These are phyloP conservation scores for Exophiala aquamarina DNA, from an alignment of 2,329 filamentous ascomycete genomes.

Conservation along the genomic window DNA sequence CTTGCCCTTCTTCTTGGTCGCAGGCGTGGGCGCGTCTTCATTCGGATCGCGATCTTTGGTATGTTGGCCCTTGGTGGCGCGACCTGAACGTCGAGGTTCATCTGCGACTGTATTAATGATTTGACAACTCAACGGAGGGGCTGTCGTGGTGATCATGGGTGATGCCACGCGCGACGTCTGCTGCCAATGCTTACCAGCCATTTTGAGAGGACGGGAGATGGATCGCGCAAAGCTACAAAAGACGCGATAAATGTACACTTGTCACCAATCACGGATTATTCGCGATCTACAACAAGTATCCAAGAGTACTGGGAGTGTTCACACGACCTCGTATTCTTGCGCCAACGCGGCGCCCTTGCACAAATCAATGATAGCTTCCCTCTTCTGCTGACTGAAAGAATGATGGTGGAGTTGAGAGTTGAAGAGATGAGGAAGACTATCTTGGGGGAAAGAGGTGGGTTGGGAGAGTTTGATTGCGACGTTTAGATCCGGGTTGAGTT, in stretches of 20 bases:
- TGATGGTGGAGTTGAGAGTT: neutral
- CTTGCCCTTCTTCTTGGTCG: slow-evolving; percentile 48
- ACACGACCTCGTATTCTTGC: slow-evolving; percentile 15
- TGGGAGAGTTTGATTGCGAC: neutral
- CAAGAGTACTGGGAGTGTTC: slow-evolving; percentile 7
- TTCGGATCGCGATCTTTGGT: slow-evolving; percentile 77
- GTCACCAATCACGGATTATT: slow-evolving; percentile 24
- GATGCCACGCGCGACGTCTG: neutral
- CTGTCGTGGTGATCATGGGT: neutral
- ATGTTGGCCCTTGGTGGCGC: slow-evolving; percentile 95
- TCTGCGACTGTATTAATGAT: slow-evolving; percentile 44
- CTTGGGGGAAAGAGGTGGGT: neutral
- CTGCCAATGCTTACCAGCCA: slow-evolving; percentile 60
- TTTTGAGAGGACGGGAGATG: slow-evolving; percentile 39
- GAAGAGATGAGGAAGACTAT: neutral
- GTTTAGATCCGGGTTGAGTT: neutral
- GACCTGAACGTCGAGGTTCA: slow-evolving; percentile 89
- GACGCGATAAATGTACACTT: slow-evolving; percentile 13
- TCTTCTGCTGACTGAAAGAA: neutral
- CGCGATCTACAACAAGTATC: slow-evolving; percentile 26
- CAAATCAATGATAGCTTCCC: too few relatives aligned
- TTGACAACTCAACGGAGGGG: neutral
- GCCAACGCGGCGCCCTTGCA: slow-evolving; percentile 4
- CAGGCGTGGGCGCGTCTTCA: slow-evolving; percentile 57
- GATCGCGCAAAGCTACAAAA: slow-evolving; percentile 17